Conservation (phyloP, 2,329 filamentous ascomycete species). For the Botrytis tulipae region DNA sequence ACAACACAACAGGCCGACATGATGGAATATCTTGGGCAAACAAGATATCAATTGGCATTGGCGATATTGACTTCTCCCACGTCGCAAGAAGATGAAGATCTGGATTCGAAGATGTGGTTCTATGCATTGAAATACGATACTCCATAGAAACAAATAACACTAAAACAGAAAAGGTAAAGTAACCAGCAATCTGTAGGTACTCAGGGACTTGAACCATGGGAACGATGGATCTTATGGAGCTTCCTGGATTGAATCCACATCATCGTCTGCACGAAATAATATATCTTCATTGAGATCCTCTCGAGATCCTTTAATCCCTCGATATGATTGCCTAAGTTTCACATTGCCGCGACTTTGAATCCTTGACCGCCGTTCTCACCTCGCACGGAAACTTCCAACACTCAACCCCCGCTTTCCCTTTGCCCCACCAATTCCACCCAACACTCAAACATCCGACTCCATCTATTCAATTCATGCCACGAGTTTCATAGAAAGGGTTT, state of each 20-base stretch:
- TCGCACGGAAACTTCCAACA: neutral
- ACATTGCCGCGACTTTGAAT: neutral
- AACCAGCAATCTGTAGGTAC: neutral
- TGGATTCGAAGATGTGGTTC: neutral
- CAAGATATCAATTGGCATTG: neutral
- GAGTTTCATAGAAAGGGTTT: slow-evolving; percentile 9
- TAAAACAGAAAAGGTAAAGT: neutral
- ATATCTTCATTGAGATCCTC: neutral
- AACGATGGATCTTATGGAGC: neutral
- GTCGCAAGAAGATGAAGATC: neutral
- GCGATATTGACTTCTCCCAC: neutral
- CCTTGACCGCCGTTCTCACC: slow-evolving; percentile 6
- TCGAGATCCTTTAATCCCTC: neutral
- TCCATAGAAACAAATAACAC: neutral
- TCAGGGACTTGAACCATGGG: neutral
- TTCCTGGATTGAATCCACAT: neutral
- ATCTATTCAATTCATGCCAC: slow-evolving; percentile 9
- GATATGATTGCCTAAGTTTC: neutral
- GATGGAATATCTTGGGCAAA: neutral
- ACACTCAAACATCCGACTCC: neutral
- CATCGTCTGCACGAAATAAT: neutral
- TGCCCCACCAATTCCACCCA: neutral
- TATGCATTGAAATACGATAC: neutral
- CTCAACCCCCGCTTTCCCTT: neutral
- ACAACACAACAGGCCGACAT: neutral